A percentile compares a stretch with the other conserved stretches of the same genome.
These are phyloP conservation scores for Cytospora paraplurivora DNA, from an alignment of 2,329 filamentous ascomycete genomes.

Conservation along the genomic window DNA sequence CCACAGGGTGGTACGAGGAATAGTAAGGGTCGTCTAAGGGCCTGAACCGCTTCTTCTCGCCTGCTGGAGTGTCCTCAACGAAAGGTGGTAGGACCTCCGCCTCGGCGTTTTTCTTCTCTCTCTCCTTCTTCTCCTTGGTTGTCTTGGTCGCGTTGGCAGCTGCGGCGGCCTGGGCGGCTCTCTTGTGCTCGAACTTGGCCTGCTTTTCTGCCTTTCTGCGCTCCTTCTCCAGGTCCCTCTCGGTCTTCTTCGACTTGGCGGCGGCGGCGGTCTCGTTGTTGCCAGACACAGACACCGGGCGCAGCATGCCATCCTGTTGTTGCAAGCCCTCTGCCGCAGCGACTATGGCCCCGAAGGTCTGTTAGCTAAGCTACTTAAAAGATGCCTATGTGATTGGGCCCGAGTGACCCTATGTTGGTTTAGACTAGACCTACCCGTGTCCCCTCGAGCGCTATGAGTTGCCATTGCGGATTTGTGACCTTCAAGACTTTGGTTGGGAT, in stretches of 20 bases:
- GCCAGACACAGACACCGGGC: no score
- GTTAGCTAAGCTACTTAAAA: no score
- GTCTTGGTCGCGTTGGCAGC: conserved; percentile 41
- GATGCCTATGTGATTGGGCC: no score
- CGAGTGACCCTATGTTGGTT: no score
- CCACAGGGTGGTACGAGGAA: conserved; percentile 89
- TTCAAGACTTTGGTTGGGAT: no score
- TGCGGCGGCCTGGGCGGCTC: conserved; percentile 53
- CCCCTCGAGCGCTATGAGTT: no score
- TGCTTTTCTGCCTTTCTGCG: conserved; percentile 86
- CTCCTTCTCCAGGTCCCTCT: conserved; percentile 74
- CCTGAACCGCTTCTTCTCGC: conserved; percentile 71
- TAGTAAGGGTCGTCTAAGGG: conserved; percentile 58
- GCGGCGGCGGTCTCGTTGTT: no score
- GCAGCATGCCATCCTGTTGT: no score
- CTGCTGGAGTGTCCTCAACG: conserved; percentile 72
- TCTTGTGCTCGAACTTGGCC: conserved; percentile 69
- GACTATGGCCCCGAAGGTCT: no score
- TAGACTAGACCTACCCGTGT: no score
- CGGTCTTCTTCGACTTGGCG: conserved; percentile 42
- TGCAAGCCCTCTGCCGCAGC: no score
- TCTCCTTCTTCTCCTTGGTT: conserved; percentile 59
- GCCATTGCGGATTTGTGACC: no score
- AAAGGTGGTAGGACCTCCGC: conserved; percentile 67
- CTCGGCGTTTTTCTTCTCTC: conserved; percentile 71